These are phyloP conservation scores for Calonectria pteridis DNA, from an alignment of 2,329 filamentous ascomycete species.

Conservation along the genomic window DNA sequence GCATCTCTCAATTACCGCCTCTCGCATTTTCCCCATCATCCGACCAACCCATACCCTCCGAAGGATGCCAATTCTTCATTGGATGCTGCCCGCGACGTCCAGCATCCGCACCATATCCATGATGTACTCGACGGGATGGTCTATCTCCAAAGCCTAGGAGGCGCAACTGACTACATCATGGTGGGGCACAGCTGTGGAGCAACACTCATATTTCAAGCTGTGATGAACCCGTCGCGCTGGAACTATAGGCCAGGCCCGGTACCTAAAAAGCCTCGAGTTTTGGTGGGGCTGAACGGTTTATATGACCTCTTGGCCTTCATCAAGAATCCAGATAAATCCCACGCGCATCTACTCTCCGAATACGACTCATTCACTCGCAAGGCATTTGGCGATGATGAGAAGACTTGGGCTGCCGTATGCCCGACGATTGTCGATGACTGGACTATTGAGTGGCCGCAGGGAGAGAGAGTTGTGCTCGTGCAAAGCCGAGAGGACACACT, in stretches of 20 bases:
- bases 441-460: background rate
- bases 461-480: background rate
- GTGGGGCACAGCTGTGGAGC: background rate
- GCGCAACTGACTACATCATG: background rate
- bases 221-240: slow-evolving; percentile 24
- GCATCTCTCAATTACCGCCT: background rate
- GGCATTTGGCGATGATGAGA: background rate
- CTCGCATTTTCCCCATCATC: background rate
- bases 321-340: background rate
- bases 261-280: background rate
- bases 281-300: background rate
- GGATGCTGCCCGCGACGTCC: background rate
- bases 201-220: background rate
- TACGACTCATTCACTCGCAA: background rate
- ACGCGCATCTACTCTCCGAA: background rate
- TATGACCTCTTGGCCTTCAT: background rate
- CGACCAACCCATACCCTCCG: background rate
- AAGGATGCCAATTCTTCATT: background rate
- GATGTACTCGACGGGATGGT: background rate
- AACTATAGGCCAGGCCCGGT: background rate
- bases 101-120: background rate
- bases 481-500: background rate
- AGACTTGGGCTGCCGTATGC: background rate
- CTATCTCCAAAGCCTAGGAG: background rate
- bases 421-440: background rate